phyloP scores from a whole-genome alignment of 2,329 filamentous ascomycete genomes.

The Tolypocladium ophioglossoides region DNA sequence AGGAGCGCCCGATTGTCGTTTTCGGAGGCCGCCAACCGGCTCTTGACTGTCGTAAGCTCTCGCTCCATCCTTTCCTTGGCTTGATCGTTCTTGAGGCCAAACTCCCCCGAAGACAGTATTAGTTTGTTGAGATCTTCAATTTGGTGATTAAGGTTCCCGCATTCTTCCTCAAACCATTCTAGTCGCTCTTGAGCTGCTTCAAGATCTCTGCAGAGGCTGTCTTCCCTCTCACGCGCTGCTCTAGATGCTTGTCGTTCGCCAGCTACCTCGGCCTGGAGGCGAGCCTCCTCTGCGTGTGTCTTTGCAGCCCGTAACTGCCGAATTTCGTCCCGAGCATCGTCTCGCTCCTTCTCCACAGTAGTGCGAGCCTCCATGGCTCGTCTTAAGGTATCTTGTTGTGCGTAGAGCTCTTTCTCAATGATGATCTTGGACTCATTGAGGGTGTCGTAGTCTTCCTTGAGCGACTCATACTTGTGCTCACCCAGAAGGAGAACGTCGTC shows the following conservation, averaged over 20 bases:
- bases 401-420: conserved; percentile 95
- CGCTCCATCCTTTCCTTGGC: conserved; percentile 88
- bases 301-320: conserved; percentile 75
- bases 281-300: conserved; percentile 74
- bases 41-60: conserved; percentile 84
- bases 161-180: conserved; percentile 70
- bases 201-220: conserved; percentile 66
- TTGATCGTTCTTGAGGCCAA: conserved; percentile 82
- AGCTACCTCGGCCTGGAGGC: conserved; percentile 68
- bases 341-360: conserved; percentile 75
- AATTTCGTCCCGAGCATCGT: conserved; percentile 80
- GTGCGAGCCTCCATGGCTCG: conserved; percentile 73
- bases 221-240: conserved; percentile 70
- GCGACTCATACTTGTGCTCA: conserved; percentile 73
- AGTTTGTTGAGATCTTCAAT: conserved; percentile 80
- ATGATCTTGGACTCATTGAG: conserved; percentile 93
- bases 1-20: conserved; percentile 93
- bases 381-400: conserved; percentile 83
- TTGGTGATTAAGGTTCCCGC: conserved; percentile 62
- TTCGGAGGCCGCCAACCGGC: conserved; percentile 80
- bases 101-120: conserved; percentile 81
- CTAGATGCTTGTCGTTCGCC: conserved; percentile 72
- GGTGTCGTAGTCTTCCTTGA: conserved; percentile 76
- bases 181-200: conserved; percentile 68
- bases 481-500: conserved; percentile 87